A percentile compares a stretch with the other conserved stretches of the same genome.
phyloP scores from a whole-genome alignment of 495 filamentous ascomycete species.

The Tuber microsphaerosporum region DNA sequence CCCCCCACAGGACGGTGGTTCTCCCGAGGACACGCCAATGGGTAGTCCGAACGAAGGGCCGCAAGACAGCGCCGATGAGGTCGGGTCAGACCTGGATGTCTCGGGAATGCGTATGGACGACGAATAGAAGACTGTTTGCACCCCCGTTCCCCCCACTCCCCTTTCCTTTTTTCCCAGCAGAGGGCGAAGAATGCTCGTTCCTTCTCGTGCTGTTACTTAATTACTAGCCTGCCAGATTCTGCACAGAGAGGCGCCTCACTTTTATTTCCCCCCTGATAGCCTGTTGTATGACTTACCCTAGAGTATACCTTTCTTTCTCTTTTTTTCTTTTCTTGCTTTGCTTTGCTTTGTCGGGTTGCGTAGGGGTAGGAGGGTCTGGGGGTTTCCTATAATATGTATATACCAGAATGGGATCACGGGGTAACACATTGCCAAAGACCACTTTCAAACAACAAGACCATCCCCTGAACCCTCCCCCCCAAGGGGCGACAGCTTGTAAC shows the following conservation, averaged over 20 bases:
- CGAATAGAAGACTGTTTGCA: not conserved
- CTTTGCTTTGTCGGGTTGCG: not conserved
- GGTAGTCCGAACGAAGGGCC: conserved; percentile 29
- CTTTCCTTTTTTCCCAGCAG: not conserved
- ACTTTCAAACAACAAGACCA: not conserved
- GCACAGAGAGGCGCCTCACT: not conserved
- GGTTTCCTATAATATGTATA: not conserved
- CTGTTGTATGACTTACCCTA: not conserved
- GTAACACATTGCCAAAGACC: not conserved
- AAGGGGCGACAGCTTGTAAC: not conserved
- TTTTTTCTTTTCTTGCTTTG: not conserved
- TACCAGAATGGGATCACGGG: not conserved
- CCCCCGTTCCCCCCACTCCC: not conserved
- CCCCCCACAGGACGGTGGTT: conserved; percentile 32
- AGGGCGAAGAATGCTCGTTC: not conserved
- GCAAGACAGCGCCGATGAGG: not conserved
- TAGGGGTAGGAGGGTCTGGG: not conserved
- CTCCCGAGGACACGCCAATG: conserved; percentile 34
- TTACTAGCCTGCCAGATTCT: not conserved
- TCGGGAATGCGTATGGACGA: not conserved
- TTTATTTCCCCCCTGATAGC: not conserved
- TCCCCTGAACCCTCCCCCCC: not conserved
- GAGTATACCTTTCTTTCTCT: not conserved
- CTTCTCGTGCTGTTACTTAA: not conserved
- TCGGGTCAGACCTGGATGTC: not conserved